Evolutionary conservation across 176 grass and related monocot genomes (phyloP).

Genomic region (Juncus effusus): DNA sequence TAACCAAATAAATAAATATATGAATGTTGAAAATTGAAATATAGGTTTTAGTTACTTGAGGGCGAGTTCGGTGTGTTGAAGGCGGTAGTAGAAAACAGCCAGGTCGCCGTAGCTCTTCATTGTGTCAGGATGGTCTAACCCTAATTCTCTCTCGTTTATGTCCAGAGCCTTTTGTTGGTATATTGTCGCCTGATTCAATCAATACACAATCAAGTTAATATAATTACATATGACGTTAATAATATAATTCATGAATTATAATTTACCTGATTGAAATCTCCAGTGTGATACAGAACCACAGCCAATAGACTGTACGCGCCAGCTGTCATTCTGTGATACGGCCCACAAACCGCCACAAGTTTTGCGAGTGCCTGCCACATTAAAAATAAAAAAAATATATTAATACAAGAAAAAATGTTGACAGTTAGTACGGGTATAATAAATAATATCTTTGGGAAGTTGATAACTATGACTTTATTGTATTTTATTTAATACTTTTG

Average conservation of each 20-base stretch:
- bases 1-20: conserved; percentile 1
- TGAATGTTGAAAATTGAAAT: conserved; percentile 15
- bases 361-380: conserved; percentile 79
- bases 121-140: conserved; percentile 98
- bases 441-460: not conserved
- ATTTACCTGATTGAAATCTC: conserved; percentile 96
- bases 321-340: conserved; percentile 98
- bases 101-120: conserved; percentile 99
- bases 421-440: not conserved
- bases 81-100: conserved; percentile 98
- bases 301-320: conserved; percentile 98
- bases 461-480: not conserved
- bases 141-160: conserved; percentile 98
- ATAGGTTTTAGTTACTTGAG: conserved; percentile 52
- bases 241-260: not conserved
- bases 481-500: conserved; percentile 49
- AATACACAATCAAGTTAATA: conserved; percentile 22
- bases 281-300: conserved; percentile 98
- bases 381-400: conserved; percentile 11
- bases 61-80: conserved; percentile 97
- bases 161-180: conserved; percentile 98
- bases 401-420: not conserved
- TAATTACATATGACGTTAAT: too few relatives aligned
- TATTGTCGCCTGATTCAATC: conserved; percentile 75
- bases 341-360: conserved; percentile 96